phyloP scores from a whole-genome alignment of 805 yeast species.

The Ogataea polymorpha region DNA sequence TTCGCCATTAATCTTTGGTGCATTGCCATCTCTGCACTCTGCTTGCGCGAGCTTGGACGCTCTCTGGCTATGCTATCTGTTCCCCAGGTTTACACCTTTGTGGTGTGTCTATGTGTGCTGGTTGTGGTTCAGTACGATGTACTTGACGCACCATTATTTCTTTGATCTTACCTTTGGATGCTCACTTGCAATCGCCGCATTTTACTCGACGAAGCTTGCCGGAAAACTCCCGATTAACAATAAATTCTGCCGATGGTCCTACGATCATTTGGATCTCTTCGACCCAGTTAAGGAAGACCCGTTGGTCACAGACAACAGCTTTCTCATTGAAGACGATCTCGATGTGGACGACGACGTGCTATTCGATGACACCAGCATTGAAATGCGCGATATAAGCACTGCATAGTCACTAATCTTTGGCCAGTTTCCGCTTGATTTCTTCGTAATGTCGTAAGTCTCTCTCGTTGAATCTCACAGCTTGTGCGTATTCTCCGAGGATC shows the following conservation, averaged over 20 bases:
- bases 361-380: slow-evolving; percentile 14
- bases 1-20: slow-evolving; percentile 90
- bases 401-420: slow-evolving; percentile 14
- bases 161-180: slow-evolving; percentile 95
- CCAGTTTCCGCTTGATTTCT: slow-evolving; percentile 18
- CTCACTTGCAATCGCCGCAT: slow-evolving; percentile 67
- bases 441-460: slow-evolving; percentile 33
- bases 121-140: slow-evolving; percentile 99
- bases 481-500: slow-evolving; percentile 52
- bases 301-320: slow-evolving; percentile 14
- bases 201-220: slow-evolving; percentile 63
- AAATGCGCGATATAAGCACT: slow-evolving; percentile 16
- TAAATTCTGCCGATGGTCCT: slow-evolving; percentile 23
- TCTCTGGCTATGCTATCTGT: slow-evolving; percentile 75
- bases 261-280: slow-evolving; percentile 9
- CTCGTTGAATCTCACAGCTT: slow-evolving; percentile 44
- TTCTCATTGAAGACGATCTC: slow-evolving; percentile 18
- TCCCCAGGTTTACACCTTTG: slow-evolving; percentile 64
- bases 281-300: slow-evolving; percentile 23
- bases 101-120: slow-evolving; percentile 80
- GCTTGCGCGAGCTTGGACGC: slow-evolving; percentile 96
- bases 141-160: slow-evolving; percentile 93
- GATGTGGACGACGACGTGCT: slow-evolving; percentile 9
- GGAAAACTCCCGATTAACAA: slow-evolving; percentile 16
- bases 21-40: slow-evolving; percentile 76